Evolutionary conservation across 345 rosid species (phyloP), one percentile per base, ranked within the genome.

Genomic region (Populus alba): DNA sequence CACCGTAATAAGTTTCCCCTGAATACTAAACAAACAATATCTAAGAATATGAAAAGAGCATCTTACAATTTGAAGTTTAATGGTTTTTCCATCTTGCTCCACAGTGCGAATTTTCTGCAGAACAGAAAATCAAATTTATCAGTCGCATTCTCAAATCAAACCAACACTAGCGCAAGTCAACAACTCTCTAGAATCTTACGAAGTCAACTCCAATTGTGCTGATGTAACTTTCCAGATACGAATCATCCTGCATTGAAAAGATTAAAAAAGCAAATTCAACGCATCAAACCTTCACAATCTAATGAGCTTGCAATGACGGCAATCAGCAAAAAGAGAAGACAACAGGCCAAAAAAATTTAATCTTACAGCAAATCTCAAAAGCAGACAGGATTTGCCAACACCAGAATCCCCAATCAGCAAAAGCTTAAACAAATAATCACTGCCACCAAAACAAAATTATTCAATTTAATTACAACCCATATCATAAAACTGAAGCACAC

Each of bases 191-290:
- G 39, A 76, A 70, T 62, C 97, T 92, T 86, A 92, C 98, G 84
- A 95, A 92, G 83, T 93, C 98, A 53, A 95, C 97, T 37, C 99
- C 98, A 63, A 91, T 93, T 39, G 97, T 95, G 82, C 99, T 93
- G 79, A 92, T 95, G 76, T 93, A 93, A 86, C 96, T 93, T 79
- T 95, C 98, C 86, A 92, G 84, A 78, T 95, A 95, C 0, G 97
- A 93, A 89, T 93, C 98, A 80, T 95, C 99, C 98, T 93, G 90
- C 35, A 69, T 7, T 16, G 20, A 66, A 65, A 57, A 33, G 72
- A 72, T 7, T 16, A 53, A 8, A 9, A 10, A 23, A 57, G 12
- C 6, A 8, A 57, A 15, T 57, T 8, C 29, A 57, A 57, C 15
- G 23, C 63, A n/a, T 57, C 29, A n/a, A 57, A 57, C 15, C 63